Conservation (phyloP, 352 stramenopile genomes). For the Pythium sukuiense region DNA sequence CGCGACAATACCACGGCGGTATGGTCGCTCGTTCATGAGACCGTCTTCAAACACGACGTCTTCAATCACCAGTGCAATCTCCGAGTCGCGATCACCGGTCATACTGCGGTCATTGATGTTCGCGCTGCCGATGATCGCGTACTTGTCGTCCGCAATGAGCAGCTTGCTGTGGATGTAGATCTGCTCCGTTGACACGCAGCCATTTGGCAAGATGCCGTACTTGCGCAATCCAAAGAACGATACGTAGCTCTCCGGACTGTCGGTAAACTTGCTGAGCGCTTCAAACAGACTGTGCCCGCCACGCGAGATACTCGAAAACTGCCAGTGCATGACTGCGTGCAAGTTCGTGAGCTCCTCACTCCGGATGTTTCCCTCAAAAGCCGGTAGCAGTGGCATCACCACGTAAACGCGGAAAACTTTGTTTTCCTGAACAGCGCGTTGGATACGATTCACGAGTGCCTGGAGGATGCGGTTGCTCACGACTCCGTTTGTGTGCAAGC, state of each 20-base stretch:
- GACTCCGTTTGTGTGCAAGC: conserved; percentile 72
- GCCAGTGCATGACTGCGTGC: conserved; percentile 89
- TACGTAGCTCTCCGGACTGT: conserved; percentile 73
- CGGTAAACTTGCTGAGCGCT: conserved; percentile 59
- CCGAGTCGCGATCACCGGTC: conserved; percentile 88
- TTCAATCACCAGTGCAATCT: conserved; percentile 85
- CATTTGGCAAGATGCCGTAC: conserved; percentile 80
- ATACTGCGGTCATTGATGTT: conserved; percentile 97
- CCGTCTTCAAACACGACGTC: conserved; percentile 81
- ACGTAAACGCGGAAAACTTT: conserved; percentile 84
- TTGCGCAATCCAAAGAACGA: conserved; percentile 85
- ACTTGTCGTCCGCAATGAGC: conserved; percentile 89
- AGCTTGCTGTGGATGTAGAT: conserved; percentile 94
- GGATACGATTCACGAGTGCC: conserved; percentile 81
- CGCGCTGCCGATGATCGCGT: conserved; percentile 90
- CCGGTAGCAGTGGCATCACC: conserved; percentile 82
- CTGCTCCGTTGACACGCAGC: conserved; percentile 79
- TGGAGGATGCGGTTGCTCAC: conserved; percentile 83
- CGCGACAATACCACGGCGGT: conserved; percentile 58
- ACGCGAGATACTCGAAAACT: conserved; percentile 85
- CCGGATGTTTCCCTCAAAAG: conserved; percentile 83
- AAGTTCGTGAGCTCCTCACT: conserved; percentile 84
- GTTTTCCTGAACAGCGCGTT: conserved; percentile 65
- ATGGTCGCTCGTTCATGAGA: conserved; percentile 72
- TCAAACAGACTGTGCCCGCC: conserved; percentile 80